phyloP scores from a whole-genome alignment of 2,329 filamentous ascomycete genomes.

The Penicillium brevicompactum region DNA sequence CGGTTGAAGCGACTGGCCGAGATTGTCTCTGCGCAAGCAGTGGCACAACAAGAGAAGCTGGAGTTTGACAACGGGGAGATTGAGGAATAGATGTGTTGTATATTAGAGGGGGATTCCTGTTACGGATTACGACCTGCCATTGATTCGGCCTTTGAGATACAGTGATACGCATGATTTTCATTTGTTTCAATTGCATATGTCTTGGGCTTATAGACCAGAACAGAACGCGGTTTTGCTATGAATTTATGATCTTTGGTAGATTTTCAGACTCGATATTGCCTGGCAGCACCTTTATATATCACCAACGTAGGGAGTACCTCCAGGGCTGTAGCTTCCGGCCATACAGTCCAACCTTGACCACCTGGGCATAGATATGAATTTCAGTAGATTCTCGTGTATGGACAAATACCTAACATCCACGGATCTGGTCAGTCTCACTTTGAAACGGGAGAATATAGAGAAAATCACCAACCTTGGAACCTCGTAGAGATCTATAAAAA shows the following conservation, averaged over 20 bases:
- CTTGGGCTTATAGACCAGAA: slow-evolving; percentile 9
- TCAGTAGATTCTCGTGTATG: too few relatives aligned
- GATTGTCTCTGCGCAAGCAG: slow-evolving; percentile 94
- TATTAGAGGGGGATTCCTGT: slow-evolving; percentile 28
- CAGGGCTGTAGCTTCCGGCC: too few relatives aligned
- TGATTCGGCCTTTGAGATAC: slow-evolving; percentile 20
- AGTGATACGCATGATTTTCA: slow-evolving; percentile 26
- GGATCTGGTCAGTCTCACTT: neutral
- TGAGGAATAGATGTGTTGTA: slow-evolving; percentile 28
- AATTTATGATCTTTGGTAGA: neutral
- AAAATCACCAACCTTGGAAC: neutral
- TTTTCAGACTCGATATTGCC: neutral
- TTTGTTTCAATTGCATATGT: slow-evolving; percentile 16
- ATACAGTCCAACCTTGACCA: too few relatives aligned
- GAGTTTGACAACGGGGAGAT: slow-evolving; percentile 49
- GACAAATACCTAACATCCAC: too few relatives aligned
- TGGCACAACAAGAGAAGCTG: slow-evolving; percentile 88
- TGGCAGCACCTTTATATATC: too few relatives aligned
- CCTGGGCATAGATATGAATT: too few relatives aligned
- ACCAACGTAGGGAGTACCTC: too few relatives aligned
- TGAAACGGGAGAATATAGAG: neutral
- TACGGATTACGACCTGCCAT: slow-evolving; percentile 29
- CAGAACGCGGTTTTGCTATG: neutral
- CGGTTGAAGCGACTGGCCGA: slow-evolving; percentile 94
- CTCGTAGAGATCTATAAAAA: neutral